Conservation (phyloP, 805 yeast species). For the Hanseniaspora vineae region DNA sequence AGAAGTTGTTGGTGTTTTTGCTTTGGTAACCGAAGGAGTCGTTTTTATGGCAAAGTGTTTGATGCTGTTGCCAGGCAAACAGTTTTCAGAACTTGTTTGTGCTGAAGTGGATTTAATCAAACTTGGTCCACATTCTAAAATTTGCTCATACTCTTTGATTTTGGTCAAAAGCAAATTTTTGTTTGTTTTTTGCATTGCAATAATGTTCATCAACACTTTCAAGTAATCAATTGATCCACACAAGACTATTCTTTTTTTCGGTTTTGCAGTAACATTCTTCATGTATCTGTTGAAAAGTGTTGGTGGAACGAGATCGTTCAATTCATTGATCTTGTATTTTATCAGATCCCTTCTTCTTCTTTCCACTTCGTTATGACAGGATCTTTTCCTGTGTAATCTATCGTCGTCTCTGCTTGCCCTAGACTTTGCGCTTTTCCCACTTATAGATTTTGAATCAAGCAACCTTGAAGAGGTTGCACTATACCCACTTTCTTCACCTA, state of each 20-base stretch:
- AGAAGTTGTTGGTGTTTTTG: conserved; percentile 13
- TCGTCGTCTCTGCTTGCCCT: conserved; percentile 32
- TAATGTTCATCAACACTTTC: conserved; percentile 46
- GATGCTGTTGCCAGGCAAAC: too few relatives aligned
- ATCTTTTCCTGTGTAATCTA: conserved; percentile 64
- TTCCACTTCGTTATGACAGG: conserved; percentile 90
- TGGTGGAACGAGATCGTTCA: conserved; percentile 74
- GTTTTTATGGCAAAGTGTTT: too few relatives aligned
- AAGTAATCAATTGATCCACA: conserved; percentile 74
- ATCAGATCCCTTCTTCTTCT: conserved; percentile 83
- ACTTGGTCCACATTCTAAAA: not conserved
- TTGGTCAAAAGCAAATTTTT: conserved; percentile 28
- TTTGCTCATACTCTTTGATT: conserved; percentile 24
- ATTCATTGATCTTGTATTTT: conserved; percentile 75
- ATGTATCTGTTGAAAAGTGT: conserved; percentile 38
- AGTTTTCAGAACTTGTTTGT: too few relatives aligned
- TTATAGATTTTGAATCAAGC: conserved; percentile 18
- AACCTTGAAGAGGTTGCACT: conserved; percentile 10
- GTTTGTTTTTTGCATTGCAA: conserved; percentile 41
- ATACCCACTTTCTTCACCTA: not conserved
- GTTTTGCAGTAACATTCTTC: conserved; percentile 49
- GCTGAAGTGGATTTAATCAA: too few relatives aligned
- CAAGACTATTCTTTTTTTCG: conserved; percentile 71
- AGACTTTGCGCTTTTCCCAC: conserved; percentile 8
- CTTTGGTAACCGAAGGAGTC: conserved; percentile 7